phyloP scores from a whole-genome alignment of 352 stramenopile species.

The Phytophthora rubi region DNA sequence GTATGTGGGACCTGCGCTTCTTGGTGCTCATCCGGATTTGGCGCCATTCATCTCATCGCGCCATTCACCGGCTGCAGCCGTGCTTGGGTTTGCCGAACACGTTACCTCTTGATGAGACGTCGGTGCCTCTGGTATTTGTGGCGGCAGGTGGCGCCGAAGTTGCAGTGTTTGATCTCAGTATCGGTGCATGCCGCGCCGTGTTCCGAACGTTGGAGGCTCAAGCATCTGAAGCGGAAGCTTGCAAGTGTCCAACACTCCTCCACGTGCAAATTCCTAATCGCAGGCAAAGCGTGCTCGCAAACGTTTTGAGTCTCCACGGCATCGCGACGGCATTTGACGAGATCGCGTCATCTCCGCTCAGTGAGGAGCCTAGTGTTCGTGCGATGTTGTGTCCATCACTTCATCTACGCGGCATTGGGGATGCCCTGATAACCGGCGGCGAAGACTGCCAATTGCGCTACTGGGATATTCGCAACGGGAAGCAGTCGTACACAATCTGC shows the following conservation, averaged over 20 bases:
- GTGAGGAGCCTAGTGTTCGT: conserved; percentile 85
- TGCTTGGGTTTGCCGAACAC: conserved; percentile 85
- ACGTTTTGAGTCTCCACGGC: conserved; percentile 82
- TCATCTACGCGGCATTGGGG: conserved; percentile 81
- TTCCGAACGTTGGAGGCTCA: conserved; percentile 91
- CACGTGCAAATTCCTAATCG: conserved; percentile 81
- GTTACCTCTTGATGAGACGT: conserved; percentile 69
- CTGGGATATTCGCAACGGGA: conserved; percentile 96
- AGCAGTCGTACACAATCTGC: conserved; percentile 94
- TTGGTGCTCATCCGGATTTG: conserved; percentile 95
- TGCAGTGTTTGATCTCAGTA: conserved; percentile 87
- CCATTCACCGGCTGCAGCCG: conserved; percentile 91
- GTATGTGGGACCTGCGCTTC: conserved; percentile 97
- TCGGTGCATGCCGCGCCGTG: conserved; percentile 90
- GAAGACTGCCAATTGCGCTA: conserved; percentile 96
- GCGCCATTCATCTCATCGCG: conserved; percentile 93
- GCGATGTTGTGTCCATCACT: conserved; percentile 90
- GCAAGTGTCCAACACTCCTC: conserved; percentile 73
- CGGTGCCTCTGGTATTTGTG: conserved; percentile 94
- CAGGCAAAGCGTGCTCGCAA: conserved; percentile 72
- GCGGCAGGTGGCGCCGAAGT: conserved; percentile 94
- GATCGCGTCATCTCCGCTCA: conserved; percentile 71
- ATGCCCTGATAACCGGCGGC: conserved; percentile 93
- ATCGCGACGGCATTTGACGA: conserved; percentile 87
- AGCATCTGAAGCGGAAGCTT: conserved; percentile 77